A percentile compares a stretch with the other conserved stretches of the same genome.
These are phyloP conservation scores for Penium margaritaceum DNA, from an alignment of 139 green algal species.

Conservation along the genomic window DNA sequence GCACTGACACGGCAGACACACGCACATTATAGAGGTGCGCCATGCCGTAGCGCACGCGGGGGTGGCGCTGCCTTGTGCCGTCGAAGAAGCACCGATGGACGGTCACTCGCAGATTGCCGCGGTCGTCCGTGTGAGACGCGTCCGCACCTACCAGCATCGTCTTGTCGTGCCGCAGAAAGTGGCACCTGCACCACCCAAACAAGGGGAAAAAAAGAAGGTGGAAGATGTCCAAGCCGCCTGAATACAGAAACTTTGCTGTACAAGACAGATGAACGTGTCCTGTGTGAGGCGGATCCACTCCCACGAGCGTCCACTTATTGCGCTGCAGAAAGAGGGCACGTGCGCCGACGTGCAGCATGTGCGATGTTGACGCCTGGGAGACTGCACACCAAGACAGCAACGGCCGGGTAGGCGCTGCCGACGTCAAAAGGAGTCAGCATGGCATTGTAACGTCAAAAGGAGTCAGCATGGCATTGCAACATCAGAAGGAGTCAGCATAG, in stretches of 20 bases:
- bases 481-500: too few species aligned
- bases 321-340: neutral
- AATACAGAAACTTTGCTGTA: neutral
- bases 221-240: neutral
- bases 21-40: slow-evolving; percentile 33
- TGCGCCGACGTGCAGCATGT: neutral
- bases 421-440: neutral
- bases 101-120: slow-evolving; percentile 11
- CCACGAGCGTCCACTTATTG: too few species aligned
- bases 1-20: too few species aligned
- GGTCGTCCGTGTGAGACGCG: slow-evolving; percentile 15
- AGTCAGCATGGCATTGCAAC: too few species aligned
- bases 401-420: neutral
- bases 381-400: neutral
- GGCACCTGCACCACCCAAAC: slow-evolving; percentile 3
- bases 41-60: slow-evolving; percentile 19
- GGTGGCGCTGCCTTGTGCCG: slow-evolving; percentile 16
- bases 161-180: slow-evolving; percentile 15
- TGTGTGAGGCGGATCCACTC: too few species aligned
- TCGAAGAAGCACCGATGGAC: slow-evolving; percentile 32
- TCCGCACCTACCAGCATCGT: slow-evolving; percentile 32
- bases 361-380: neutral
- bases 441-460: too few species aligned
- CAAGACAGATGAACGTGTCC: neutral
- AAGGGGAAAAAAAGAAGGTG: neutral